Conservation (phyloP, 257 asterid species). For the Echites panduratus region DNA sequence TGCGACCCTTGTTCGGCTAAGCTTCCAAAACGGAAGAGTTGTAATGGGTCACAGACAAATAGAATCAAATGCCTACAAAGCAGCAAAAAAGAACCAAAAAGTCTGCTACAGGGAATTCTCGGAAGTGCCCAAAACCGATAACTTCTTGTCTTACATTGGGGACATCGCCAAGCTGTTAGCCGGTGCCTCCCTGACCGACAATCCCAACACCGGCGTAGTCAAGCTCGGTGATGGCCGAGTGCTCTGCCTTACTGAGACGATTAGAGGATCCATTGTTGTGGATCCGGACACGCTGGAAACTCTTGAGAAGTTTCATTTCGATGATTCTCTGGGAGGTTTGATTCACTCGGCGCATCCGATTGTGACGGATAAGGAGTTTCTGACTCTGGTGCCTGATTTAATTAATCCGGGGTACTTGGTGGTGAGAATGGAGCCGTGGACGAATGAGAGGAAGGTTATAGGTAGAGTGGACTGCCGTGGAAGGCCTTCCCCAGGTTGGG, state of each 20-base stretch:
- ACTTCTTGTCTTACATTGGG: conserved; percentile 63
- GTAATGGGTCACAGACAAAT: conserved; percentile 85
- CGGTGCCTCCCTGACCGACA: conserved; percentile 87
- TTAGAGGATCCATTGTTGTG: conserved; percentile 68
- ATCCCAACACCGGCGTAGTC: conserved; percentile 92
- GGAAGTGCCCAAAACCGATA: conserved; percentile 70
- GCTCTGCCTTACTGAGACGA: conserved; percentile 84
- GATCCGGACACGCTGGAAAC: conserved; percentile 73
- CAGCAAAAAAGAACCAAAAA: conserved; percentile 62
- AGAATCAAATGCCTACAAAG: conserved; percentile 81
- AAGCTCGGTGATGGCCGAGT: conserved; percentile 82
- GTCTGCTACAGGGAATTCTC: conserved; percentile 88
- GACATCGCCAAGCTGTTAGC: conserved; percentile 79
- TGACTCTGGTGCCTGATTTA: conserved; percentile 73
- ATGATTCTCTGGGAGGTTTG: conserved; percentile 63
- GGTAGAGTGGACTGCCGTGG: conserved; percentile 84
- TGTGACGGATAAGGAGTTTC: conserved; percentile 60
- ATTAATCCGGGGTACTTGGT: conserved; percentile 71
- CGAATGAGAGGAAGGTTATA: conserved; percentile 65
- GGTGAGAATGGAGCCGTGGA: conserved; percentile 70
- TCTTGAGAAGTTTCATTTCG: conserved; percentile 52
- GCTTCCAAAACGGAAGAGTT: conserved; percentile 50
- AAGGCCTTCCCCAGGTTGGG: conserved; percentile 91
- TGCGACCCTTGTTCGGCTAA: conserved; percentile 87
- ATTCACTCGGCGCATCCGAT: conserved; percentile 96